phyloP scores from a whole-genome alignment of 2,329 filamentous ascomycete species.

The Fusarium azukiicola region DNA sequence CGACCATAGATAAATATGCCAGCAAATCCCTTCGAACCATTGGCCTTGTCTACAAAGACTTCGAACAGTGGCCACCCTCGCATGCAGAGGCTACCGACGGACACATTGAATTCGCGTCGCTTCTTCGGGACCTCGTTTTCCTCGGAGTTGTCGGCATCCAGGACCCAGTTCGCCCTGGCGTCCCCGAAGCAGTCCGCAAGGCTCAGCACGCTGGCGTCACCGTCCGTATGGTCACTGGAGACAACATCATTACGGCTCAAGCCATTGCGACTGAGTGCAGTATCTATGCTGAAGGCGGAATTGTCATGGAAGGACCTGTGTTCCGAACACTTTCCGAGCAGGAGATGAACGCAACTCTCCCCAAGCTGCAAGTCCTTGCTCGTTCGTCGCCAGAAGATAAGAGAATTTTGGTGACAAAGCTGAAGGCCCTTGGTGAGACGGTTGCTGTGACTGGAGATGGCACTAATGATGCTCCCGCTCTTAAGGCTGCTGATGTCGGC shows the following conservation, averaged over 20 bases:
- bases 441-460: slow-evolving; percentile 5
- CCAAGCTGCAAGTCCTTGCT: not conserved
- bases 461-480: not conserved
- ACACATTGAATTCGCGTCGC: not conserved
- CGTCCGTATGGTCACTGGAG: slow-evolving; percentile 1
- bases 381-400: not conserved
- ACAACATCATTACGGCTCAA: not conserved
- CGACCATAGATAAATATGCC: not conserved
- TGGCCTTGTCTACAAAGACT: not conserved
- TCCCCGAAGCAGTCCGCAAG: not conserved
- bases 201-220: not conserved
- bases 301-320: not conserved
- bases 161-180: not conserved
- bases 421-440: not conserved
- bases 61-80: not conserved
- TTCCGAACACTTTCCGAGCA: not conserved
- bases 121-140: not conserved
- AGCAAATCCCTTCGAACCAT: not conserved
- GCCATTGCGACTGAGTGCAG: not conserved
- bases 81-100: not conserved
- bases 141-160: not conserved
- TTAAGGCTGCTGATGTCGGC: slow-evolving; percentile 45
- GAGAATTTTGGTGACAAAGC: not conserved
- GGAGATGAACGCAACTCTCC: not conserved
- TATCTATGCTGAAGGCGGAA: not conserved